A percentile compares a stretch with the other conserved stretches of the same genome.
These are phyloP conservation scores for Suillus decipiens DNA, from an alignment of 768 basidiomycete species.

Conservation along the genomic window DNA sequence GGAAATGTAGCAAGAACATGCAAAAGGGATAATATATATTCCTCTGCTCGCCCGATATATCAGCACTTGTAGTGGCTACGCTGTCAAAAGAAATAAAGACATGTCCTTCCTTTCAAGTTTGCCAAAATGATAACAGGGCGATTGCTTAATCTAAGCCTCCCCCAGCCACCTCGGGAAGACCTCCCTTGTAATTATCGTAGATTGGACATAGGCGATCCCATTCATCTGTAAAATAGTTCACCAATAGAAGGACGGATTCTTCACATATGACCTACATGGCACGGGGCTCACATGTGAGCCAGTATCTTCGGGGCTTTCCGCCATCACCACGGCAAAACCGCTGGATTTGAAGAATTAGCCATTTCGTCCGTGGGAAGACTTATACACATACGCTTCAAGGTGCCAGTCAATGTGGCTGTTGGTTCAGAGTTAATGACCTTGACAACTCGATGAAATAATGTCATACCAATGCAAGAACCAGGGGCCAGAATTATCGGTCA, in stretches of 20 bases:
- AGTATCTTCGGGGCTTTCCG: slow-evolving; percentile 22
- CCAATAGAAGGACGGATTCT: background rate
- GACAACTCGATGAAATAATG: background rate
- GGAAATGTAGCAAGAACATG: too few relatives aligned
- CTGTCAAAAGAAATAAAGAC: too few relatives aligned
- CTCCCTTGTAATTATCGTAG: background rate
- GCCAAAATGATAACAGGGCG: too few relatives aligned
- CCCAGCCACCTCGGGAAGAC: too few relatives aligned
- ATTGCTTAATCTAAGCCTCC: too few relatives aligned
- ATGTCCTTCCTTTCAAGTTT: too few relatives aligned
- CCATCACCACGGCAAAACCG: slow-evolving; percentile 33
- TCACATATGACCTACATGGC: background rate
- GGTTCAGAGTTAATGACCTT: background rate
- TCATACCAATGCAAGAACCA: slow-evolving; percentile 30
- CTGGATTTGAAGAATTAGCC: slow-evolving; percentile 10
- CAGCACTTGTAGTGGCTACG: too few relatives aligned
- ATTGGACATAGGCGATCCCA: slow-evolving; percentile 29
- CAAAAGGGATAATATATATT: too few relatives aligned
- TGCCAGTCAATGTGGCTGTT: slow-evolving; percentile 24
- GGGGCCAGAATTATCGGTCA: slow-evolving; percentile 54
- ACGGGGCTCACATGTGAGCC: background rate
- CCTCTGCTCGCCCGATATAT: too few relatives aligned
- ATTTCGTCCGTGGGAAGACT: background rate
- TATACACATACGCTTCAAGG: slow-evolving; percentile 17
- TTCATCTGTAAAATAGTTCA: slow-evolving; percentile 16